These are phyloP conservation scores for Fraxinus latifolia DNA, from an alignment of 305 asterid genomes.

Conservation along the genomic window DNA sequence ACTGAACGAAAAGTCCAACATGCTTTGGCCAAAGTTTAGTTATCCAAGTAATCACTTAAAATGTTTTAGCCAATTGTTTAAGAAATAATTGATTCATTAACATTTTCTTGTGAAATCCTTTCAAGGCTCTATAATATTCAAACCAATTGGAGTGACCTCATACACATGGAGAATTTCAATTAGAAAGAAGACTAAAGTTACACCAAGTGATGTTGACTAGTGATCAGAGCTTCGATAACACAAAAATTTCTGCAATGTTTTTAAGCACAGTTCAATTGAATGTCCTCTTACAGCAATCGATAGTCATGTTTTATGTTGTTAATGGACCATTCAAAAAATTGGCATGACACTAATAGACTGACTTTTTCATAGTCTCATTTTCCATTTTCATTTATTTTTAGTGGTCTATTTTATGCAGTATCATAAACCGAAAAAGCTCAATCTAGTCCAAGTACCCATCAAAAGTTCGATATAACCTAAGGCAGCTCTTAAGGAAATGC, in stretches of 20 bases:
- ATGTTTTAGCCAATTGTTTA: neutral
- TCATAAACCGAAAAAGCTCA: neutral
- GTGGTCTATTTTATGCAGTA: neutral
- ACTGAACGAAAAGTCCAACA: neutral
- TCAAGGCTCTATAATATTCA: neutral
- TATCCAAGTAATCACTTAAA: neutral
- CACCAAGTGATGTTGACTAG: neutral
- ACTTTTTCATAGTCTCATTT: neutral
- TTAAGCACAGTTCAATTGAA: neutral
- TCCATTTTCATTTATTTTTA: neutral
- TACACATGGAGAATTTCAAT: neutral
- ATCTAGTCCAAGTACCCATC: neutral
- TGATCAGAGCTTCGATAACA: neutral
- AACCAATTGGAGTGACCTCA: neutral
- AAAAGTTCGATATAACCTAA: neutral
- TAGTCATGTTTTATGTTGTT: neutral
- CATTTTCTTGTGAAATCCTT: neutral
- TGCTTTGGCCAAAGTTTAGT: neutral
- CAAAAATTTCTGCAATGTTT: neutral
- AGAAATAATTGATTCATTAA: neutral
- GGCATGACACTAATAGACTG: neutral
- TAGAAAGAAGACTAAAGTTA: neutral
- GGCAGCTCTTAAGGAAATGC: neutral
- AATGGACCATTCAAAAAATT: neutral
- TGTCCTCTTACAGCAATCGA: neutral